phyloP scores from a whole-genome alignment of 352 stramenopile genomes.

The Saprolegnia parasitica region DNA sequence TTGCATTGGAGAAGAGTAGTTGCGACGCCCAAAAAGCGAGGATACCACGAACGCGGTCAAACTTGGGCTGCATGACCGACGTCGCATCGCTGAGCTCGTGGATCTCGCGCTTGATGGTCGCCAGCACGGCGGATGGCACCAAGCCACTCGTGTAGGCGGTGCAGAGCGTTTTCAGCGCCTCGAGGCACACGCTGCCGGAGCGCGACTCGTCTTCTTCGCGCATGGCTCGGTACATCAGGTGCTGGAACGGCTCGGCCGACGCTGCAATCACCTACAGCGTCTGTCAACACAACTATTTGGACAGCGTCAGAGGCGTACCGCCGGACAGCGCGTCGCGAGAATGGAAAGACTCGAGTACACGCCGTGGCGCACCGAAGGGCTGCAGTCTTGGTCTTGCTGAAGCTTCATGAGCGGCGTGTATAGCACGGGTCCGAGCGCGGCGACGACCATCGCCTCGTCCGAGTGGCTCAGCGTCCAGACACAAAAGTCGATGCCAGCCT shows the following conservation, averaged over 20 bases:
- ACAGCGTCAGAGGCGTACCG: neutral
- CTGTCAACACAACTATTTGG: neutral
- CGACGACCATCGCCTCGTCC: conserved; percentile 38
- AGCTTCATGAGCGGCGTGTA: conserved; percentile 59
- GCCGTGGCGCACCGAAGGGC: conserved; percentile 50
- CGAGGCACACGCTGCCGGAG: conserved; percentile 16
- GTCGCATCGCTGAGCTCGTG: conserved; percentile 47
- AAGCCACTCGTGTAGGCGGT: conserved; percentile 4
- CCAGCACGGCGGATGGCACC: conserved; percentile 33
- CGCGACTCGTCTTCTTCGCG: conserved; percentile 12
- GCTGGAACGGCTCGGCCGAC: conserved; percentile 66
- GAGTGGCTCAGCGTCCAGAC: conserved; percentile 58
- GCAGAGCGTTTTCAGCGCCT: conserved; percentile 7
- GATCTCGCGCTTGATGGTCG: conserved; percentile 49
- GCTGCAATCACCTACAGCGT: conserved; percentile 35
- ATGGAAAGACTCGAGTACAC: conserved; percentile 57
- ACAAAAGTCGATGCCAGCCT: conserved; percentile 53
- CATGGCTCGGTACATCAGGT: conserved; percentile 36
- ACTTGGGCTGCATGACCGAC: conserved; percentile 51
- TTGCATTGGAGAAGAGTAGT: conserved; percentile 27
- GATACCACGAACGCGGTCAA: conserved; percentile 51
- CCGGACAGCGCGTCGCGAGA: conserved; percentile 39
- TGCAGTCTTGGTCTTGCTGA: conserved; percentile 57
- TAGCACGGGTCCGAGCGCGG: conserved; percentile 60
- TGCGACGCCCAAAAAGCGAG: conserved; percentile 58